Evolutionary conservation across 2,329 filamentous ascomycete genomes (phyloP).

Genomic region (Fusarium coicis): DNA sequence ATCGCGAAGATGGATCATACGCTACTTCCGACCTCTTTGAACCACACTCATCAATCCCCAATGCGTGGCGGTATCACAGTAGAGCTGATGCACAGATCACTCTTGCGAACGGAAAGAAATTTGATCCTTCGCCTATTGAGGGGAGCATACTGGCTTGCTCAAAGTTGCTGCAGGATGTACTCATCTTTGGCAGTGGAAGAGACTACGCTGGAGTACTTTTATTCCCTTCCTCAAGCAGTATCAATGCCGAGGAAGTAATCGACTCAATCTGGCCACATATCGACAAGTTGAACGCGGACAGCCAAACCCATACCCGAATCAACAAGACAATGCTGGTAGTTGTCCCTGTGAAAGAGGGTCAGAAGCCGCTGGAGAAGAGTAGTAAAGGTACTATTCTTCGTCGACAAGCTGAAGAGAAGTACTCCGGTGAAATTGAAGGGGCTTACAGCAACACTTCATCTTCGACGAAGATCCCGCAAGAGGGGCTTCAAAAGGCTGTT

Average conservation of each 20-base stretch:
- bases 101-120: slow-evolving; percentile 74
- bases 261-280: slow-evolving; percentile 56
- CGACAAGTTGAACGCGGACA: slow-evolving; percentile 58
- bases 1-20: slow-evolving; percentile 68
- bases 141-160: slow-evolving; percentile 59
- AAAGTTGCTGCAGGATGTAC: slow-evolving; percentile 60
- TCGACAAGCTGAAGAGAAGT: slow-evolving; percentile 61
- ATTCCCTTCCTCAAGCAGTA: slow-evolving; percentile 52
- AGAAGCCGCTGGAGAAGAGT: slow-evolving; percentile 62
- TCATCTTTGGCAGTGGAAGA: slow-evolving; percentile 70
- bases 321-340: slow-evolving; percentile 61
- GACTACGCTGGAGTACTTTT: slow-evolving; percentile 67
- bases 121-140: slow-evolving; percentile 72
- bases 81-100: slow-evolving; percentile 71
- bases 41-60: slow-evolving; percentile 59
- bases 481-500: slow-evolving; percentile 51
- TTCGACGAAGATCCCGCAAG: slow-evolving; percentile 41
- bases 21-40: slow-evolving; percentile 72
- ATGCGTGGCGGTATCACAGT: slow-evolving; percentile 72
- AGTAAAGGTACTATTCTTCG: slow-evolving; percentile 72
- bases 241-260: slow-evolving; percentile 52
- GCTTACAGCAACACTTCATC: slow-evolving; percentile 53
- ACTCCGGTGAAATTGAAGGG: slow-evolving; percentile 56
- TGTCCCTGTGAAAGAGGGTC: slow-evolving; percentile 44
- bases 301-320: slow-evolving; percentile 63